A percentile compares a stretch with the other conserved stretches of the same genome.
These are phyloP conservation scores for Monosporozyma unispora DNA, from an alignment of 805 yeast species.

Conservation along the genomic window DNA sequence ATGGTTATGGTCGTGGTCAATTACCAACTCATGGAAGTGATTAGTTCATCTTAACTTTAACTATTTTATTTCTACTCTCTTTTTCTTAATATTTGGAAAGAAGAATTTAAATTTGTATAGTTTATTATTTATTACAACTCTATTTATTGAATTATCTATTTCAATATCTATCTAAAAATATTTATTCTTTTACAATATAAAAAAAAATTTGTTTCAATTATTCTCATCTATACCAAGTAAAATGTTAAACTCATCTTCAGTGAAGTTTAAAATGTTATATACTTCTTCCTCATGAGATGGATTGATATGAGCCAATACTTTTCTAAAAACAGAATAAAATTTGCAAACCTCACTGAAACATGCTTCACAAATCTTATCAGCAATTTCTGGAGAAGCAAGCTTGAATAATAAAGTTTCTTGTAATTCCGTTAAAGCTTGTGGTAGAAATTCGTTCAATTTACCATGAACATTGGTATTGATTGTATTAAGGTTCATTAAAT, in stretches of 20 bases:
- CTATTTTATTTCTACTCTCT: neutral
- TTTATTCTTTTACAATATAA: neutral
- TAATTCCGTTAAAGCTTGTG: slow-evolving; percentile 51
- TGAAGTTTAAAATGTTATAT: slow-evolving; percentile 19
- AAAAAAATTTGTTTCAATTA: neutral
- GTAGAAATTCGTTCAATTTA: slow-evolving; percentile 36
- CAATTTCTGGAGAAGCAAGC: slow-evolving; percentile 54
- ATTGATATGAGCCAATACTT: slow-evolving; percentile 28
- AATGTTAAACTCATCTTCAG: slow-evolving; percentile 48
- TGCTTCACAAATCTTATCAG: slow-evolving; percentile 43
- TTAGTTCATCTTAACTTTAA: neutral
- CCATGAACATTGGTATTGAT: slow-evolving; percentile 40
- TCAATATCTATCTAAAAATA: neutral
- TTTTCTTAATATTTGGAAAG: neutral
- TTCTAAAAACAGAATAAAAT: slow-evolving; percentile 32
- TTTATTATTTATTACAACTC: neutral
- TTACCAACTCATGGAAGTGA: slow-evolving; percentile 38
- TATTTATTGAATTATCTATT: neutral
- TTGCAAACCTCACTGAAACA: slow-evolving; percentile 43
- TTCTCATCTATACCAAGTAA: slow-evolving; percentile 52
- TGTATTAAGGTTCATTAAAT: slow-evolving; percentile 34
- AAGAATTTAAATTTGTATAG: neutral
- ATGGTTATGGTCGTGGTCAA: slow-evolving; percentile 88
- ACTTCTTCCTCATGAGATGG: slow-evolving; percentile 11
- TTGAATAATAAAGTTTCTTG: slow-evolving; percentile 48